Evolutionary conservation across 371 early-diverging fungal genomes (phyloP).

Genomic region (Cokeromyces recurvatus): DNA sequence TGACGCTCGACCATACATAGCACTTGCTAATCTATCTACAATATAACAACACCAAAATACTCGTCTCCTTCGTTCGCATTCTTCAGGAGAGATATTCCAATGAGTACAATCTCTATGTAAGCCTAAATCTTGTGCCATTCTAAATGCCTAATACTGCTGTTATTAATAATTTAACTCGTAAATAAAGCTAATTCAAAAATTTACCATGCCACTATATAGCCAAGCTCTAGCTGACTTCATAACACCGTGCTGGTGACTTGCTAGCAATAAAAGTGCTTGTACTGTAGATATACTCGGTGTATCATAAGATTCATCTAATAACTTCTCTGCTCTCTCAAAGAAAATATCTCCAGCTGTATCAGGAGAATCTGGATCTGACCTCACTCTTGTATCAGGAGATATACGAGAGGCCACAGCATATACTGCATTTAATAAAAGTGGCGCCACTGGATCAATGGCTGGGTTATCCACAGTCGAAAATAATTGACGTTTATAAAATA

Average conservation of each 20-base stretch:
- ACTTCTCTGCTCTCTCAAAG: constrained; percentile 41
- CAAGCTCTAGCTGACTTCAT: constrained; percentile 44
- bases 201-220: constrained; percentile 51
- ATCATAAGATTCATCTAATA: constrained; percentile 57
- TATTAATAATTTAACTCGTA: too few species aligned
- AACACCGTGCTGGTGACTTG: constrained; percentile 51
- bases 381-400: constrained; percentile 32
- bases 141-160: constrained; percentile 48
- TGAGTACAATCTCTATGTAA: constrained; percentile 41
- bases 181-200: too few species aligned
- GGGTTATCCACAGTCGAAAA: constrained; percentile 2
- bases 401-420: constrained; percentile 47
- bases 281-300: constrained; percentile 54
- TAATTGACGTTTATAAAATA: constrained; percentile 43
- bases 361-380: constrained; percentile 26
- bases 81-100: constrained; percentile 38
- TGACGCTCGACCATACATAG: constrained; percentile 37
- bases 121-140: constrained; percentile 50
- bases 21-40: constrained; percentile 38
- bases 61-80: constrained; percentile 42
- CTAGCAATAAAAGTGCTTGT: constrained; percentile 51
- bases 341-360: constrained; percentile 41
- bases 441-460: constrained; percentile 25
- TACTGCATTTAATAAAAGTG: constrained; percentile 45
- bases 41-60: constrained; percentile 51